These are phyloP conservation scores for Talaromyces sp. DNA, from an alignment of 2,329 filamentous ascomycete species.

Conservation along the genomic window DNA sequence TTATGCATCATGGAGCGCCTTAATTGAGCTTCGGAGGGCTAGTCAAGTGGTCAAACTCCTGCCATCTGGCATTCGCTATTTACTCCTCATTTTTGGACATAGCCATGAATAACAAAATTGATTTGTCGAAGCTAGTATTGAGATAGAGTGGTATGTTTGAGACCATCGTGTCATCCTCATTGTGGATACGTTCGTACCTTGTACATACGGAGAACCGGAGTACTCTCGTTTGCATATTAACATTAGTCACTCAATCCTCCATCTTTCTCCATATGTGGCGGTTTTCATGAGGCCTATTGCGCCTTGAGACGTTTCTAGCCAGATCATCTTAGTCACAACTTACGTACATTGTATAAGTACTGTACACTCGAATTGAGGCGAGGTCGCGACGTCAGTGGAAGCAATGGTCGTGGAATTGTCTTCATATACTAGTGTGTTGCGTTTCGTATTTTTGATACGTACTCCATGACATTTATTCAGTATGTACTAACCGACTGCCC, in stretches of 20 bases:
- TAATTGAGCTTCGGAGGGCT: background rate
- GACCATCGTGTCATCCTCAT: background rate
- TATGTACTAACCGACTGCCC: background rate
- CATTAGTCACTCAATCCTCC: background rate
- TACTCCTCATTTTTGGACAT: background rate
- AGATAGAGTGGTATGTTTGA: background rate
- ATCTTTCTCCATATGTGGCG: background rate
- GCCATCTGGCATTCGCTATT: background rate
- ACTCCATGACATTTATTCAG: background rate
- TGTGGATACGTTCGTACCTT: background rate
- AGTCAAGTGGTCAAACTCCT: background rate
- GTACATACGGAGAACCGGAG: background rate
- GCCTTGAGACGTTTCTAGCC: background rate
- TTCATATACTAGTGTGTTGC: background rate
- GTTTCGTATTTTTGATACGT: background rate
- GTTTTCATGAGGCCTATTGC: background rate
- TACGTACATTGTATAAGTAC: background rate
- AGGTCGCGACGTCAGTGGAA: background rate
- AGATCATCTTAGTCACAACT: background rate
- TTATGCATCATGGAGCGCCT: background rate
- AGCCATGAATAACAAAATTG: background rate
- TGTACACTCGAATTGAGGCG: background rate
- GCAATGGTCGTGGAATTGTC: background rate
- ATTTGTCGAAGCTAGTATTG: background rate
- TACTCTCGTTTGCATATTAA: background rate